A percentile compares a stretch with the other conserved stretches of the same genome.
Evolutionary conservation across 75 land plant species (phyloP).

Genomic region (Gnetum montanum): DNA sequence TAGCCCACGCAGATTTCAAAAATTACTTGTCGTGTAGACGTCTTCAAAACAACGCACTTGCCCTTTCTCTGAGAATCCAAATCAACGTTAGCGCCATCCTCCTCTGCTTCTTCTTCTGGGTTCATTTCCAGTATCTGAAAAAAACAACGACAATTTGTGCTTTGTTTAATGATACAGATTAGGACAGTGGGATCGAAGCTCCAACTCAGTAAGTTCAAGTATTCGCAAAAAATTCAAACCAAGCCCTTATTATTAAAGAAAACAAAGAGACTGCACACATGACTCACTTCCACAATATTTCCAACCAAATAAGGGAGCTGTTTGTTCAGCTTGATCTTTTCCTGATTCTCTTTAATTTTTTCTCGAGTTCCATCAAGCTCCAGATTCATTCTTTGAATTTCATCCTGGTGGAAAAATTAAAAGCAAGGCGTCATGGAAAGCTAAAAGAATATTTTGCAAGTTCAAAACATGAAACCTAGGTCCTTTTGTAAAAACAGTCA

Average conservation of each 20-base stretch:
- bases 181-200: background rate
- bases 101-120: constrained; percentile 98
- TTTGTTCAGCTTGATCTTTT: constrained; percentile 97
- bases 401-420: too few relatives aligned
- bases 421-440: background rate
- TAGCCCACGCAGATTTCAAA: background rate
- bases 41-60: constrained; percentile 96
- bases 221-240: background rate
- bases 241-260: background rate
- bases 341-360: constrained; percentile 94
- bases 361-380: constrained; percentile 80
- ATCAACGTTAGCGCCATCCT: constrained; percentile 99
- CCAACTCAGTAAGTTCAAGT: background rate
- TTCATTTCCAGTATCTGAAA: constrained; percentile 91
- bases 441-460: constrained; percentile 4
- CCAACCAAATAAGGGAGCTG: constrained; percentile 95
- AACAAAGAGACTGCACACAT: background rate
- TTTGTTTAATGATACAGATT: background rate
- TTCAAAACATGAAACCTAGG: constrained; percentile 1
- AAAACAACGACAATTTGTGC: constrained; percentile 4
- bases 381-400: constrained; percentile 61
- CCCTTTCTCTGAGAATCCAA: constrained; percentile 98
- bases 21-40: constrained; percentile 94
- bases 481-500: too few relatives aligned
- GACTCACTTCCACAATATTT: constrained; percentile 86